Percentiles rank a stretch among this genome's conserved stretches.
phyloP scores from a whole-genome alignment of 805 yeast genomes.

The Candida rishiriensis region DNA sequence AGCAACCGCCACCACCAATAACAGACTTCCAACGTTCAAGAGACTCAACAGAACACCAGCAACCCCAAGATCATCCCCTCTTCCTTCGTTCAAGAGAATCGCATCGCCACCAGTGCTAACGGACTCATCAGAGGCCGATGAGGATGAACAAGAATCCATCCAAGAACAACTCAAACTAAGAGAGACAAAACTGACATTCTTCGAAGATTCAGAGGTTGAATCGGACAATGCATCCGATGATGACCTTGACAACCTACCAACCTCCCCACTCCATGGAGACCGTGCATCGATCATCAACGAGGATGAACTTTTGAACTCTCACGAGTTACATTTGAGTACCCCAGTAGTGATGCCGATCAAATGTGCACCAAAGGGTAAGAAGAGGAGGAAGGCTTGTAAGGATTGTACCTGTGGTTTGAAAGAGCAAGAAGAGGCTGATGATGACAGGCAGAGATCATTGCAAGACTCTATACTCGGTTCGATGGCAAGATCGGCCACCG shows the following conservation, averaged over 20 bases:
- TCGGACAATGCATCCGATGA: constrained; percentile 14
- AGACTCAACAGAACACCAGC: constrained; percentile 11
- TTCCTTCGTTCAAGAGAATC: constrained; percentile 30
- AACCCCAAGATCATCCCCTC: constrained; percentile 4
- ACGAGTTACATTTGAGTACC: constrained; percentile 23
- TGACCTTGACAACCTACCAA: constrained; percentile 19
- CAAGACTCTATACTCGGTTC: constrained; percentile 42
- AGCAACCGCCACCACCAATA: constrained; percentile 1
- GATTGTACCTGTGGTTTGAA: constrained; percentile 97
- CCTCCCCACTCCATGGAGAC: constrained; percentile 13
- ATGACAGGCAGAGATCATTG: constrained; percentile 34
- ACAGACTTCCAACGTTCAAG: constrained; percentile 28
- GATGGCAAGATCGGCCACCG: constrained; percentile 47
- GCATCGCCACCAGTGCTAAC: constrained; percentile 36
- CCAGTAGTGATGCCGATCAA: constrained; percentile 52
- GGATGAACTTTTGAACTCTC: constrained; percentile 41
- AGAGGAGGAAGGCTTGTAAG: constrained; percentile 91
- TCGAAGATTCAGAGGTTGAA: constrained; percentile 36
- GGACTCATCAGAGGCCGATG: constrained; percentile 41
- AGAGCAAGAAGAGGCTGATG: constrained; percentile 76
- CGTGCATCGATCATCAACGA: constrained; percentile 55
- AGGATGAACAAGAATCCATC: constrained; percentile 31
- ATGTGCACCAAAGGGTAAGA: constrained; percentile 45
- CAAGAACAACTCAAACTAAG: constrained; percentile 41
- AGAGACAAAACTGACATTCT: constrained; percentile 47